phyloP scores from a whole-genome alignment of 2,329 filamentous ascomycete genomes.

The Pseudogymnoascus sp. region DNA sequence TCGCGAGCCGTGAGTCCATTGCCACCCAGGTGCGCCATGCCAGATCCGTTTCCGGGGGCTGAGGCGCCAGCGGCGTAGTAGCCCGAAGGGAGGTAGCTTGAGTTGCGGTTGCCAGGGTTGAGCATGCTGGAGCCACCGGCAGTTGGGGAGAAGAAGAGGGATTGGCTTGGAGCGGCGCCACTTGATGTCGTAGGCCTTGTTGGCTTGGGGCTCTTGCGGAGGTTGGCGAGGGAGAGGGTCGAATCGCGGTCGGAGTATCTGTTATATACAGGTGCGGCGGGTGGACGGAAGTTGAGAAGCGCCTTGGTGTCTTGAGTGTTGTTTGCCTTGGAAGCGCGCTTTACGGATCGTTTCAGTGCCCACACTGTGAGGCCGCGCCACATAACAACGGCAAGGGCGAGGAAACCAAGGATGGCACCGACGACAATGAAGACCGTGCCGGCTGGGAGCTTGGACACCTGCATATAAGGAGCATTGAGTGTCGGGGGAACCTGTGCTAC shows the following conservation, averaged over 20 bases:
- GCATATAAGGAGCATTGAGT: conserved; percentile 81
- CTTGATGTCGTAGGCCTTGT: conserved; percentile 22
- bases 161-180: conserved; percentile 23
- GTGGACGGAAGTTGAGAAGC: conserved; percentile 42
- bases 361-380: conserved; percentile 87
- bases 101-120: conserved; percentile 54
- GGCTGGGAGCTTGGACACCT: conserved; percentile 74
- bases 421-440: conserved; percentile 96
- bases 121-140: conserved; percentile 55
- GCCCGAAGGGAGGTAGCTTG: conserved; percentile 77
- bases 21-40: conserved; percentile 33
- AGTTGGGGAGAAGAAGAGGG: conserved; percentile 90
- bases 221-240: conserved; percentile 23
- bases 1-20: conserved; percentile 13
- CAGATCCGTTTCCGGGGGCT: conserved; percentile 27
- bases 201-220: conserved; percentile 30
- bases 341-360: conserved; percentile 85
- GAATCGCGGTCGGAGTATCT: conserved; percentile 50
- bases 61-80: conserved; percentile 68
- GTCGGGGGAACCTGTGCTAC: conserved; percentile 74
- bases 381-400: conserved; percentile 70
- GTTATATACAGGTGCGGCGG: conserved; percentile 51
- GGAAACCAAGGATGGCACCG: conserved; percentile 75
- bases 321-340: conserved; percentile 71
- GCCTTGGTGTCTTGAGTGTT: conserved; percentile 63